Evolutionary conservation across 305 asterid species (phyloP).

Genomic region (Lippia alba): DNA sequence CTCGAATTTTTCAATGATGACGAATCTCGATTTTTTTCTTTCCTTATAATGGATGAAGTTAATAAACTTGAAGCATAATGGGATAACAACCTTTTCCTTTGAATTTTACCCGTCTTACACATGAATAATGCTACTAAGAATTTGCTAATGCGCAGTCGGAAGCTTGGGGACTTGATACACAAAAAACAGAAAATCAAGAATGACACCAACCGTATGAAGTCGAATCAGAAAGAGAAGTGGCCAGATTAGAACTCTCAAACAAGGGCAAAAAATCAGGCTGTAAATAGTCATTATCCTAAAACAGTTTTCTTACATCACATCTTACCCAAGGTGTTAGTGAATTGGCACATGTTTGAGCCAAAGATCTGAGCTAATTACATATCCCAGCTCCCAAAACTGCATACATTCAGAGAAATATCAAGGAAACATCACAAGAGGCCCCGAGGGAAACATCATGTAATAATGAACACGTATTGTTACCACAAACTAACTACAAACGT

Average conservation of each 20-base stretch:
- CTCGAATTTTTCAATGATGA: no score
- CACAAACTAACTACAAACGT: slow-evolving; percentile 15
- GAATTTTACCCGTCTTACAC: no score
- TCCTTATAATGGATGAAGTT: no score
- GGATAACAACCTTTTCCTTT: no score
- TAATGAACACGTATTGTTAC: slow-evolving; percentile 41
- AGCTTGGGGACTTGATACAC: no score
- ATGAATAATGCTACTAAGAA: no score
- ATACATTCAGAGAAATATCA: slow-evolving; percentile 10
- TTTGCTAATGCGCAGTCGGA: no score
- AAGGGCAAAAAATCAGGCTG: slow-evolving; percentile 22
- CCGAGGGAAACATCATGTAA: neutral
- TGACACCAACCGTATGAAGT: neutral
- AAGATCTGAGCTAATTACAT: slow-evolving; percentile 40
- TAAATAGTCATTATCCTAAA: slow-evolving; percentile 26
- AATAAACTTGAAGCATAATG: no score
- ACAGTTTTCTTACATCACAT: slow-evolving; percentile 36
- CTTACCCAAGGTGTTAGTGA: slow-evolving; percentile 32
- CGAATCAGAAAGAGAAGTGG: neutral
- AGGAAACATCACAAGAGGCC: slow-evolving; percentile 22
- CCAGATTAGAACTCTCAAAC: neutral
- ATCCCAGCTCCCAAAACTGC: slow-evolving; percentile 43
- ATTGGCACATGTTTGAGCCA: slow-evolving; percentile 37
- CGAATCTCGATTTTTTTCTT: no score
- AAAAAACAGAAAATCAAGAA: no score